phyloP scores from a whole-genome alignment of 345 rosid genomes.

The Gossypium raimondii region DNA sequence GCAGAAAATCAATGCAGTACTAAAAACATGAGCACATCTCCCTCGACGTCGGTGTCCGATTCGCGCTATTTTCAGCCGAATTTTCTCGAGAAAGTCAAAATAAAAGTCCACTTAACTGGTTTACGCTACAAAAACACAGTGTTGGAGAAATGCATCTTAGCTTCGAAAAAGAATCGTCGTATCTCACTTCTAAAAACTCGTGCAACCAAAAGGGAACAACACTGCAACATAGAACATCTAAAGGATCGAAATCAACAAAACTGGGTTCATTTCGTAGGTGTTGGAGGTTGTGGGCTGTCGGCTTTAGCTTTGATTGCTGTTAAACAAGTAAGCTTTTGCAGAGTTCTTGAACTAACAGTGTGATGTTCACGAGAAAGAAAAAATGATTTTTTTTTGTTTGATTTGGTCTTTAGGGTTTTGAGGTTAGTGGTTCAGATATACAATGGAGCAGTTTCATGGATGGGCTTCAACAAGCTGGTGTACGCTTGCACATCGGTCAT shows the following conservation, averaged over 20 bases:
- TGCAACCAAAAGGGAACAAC: background rate
- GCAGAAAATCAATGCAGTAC: slow-evolving; percentile 7
- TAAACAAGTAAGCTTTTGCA: slow-evolving; percentile 21
- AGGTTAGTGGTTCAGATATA: slow-evolving; percentile 30
- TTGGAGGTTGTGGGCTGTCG: slow-evolving; percentile 35
- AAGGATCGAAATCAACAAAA: slow-evolving; percentile 10
- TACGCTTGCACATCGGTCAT: slow-evolving; percentile 20
- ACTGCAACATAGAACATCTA: background rate
- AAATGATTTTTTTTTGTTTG: background rate
- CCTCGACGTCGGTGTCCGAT: background rate
- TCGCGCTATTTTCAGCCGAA: slow-evolving; percentile 4
- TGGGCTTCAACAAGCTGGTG: slow-evolving; percentile 21
- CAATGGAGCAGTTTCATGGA: slow-evolving; percentile 29
- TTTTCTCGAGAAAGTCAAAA: slow-evolving; percentile 5
- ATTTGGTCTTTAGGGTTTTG: slow-evolving; percentile 23
- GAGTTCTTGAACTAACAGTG: background rate
- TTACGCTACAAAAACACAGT: background rate
- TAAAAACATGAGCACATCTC: background rate
- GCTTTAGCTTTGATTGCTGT: slow-evolving; percentile 33
- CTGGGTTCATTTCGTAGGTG: slow-evolving; percentile 36
- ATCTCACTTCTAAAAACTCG: slow-evolving; percentile 4
- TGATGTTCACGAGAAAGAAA: background rate
- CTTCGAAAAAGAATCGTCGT: background rate
- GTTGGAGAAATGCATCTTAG: background rate
- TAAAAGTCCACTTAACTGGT: background rate